Evolutionary conservation across 345 rosid genomes (phyloP).

Genomic region (Lumnitzera littorea): DNA sequence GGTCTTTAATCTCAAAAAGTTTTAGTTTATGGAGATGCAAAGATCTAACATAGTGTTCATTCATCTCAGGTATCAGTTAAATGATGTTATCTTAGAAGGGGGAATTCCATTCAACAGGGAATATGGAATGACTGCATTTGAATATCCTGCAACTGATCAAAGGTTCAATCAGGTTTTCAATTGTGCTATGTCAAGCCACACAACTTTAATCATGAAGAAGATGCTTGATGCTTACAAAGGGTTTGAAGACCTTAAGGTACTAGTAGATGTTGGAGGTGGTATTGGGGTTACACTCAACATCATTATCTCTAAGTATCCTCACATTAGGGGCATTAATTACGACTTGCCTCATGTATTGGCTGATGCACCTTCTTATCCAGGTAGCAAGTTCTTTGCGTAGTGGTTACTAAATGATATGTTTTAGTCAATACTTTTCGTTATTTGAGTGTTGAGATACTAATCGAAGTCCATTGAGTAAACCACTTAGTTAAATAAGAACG

Average conservation of each 20-base stretch:
- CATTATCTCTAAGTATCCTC: constrained; percentile 16
- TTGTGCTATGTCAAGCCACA: constrained; percentile 15
- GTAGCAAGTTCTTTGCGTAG: not conserved
- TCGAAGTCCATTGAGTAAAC: no score
- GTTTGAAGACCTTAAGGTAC: constrained; percentile 9
- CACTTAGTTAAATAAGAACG: no score
- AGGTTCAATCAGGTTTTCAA: constrained; percentile 23
- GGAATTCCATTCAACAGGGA: constrained; percentile 21
- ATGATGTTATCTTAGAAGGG: constrained; percentile 23
- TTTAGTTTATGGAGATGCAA: no score
- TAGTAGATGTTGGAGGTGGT: constrained; percentile 33
- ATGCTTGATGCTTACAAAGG: constrained; percentile 20
- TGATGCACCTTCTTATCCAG: constrained; percentile 21
- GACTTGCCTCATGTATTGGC: constrained; percentile 24
- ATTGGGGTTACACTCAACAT: constrained; percentile 12
- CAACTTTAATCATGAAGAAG: constrained; percentile 15
- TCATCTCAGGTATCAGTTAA: constrained; percentile 17
- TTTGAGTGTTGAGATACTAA: no score
- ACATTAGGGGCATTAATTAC: constrained; percentile 21
- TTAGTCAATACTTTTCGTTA: no score
- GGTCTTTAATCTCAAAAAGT: no score
- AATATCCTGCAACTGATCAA: constrained; percentile 17
- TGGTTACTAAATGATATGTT: no score
- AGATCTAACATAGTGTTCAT: no score
- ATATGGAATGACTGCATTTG: constrained; percentile 17